A percentile compares a stretch with the other conserved stretches of the same genome.
phyloP scores from a whole-genome alignment of 768 basidiomycete genomes.

The Termitomyces sp. region DNA sequence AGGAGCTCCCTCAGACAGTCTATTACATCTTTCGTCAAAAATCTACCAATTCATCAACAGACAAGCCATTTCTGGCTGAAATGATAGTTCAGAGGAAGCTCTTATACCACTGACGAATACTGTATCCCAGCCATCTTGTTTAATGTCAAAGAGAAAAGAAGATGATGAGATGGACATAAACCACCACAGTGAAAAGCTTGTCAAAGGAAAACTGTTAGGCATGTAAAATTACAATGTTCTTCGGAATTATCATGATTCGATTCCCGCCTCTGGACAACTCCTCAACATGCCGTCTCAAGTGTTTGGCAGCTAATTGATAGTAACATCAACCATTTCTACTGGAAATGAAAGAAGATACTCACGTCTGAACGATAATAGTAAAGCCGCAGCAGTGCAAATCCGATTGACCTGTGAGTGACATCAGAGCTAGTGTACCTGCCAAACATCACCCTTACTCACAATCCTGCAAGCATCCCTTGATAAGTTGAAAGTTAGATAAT shows the following conservation, averaged over 20 bases:
- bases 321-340: not conserved
- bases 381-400: constrained; percentile 6
- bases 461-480: not conserved
- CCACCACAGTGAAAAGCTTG: not conserved
- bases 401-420: not conserved
- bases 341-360: not conserved
- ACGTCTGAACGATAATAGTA: not conserved
- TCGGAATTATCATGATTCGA: too few species aligned
- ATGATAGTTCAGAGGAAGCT: too few species aligned
- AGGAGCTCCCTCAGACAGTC: too few species aligned
- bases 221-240: not conserved
- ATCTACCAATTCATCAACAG: too few species aligned
- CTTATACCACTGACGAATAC: not conserved
- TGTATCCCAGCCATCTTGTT: not conserved
- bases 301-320: constrained; percentile 1
- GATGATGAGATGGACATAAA: not conserved
- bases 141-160: not conserved
- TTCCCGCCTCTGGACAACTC: not conserved
- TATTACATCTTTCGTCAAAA: too few species aligned
- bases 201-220: not conserved
- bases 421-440: not conserved
- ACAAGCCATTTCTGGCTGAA: too few species aligned
- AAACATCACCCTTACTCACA: not conserved
- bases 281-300: constrained; percentile 5
- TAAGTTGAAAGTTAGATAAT: not conserved